A percentile compares a stretch with the other conserved stretches of the same genome.
phyloP scores from a whole-genome alignment of 306 rosid genomes.

The Senna siamea region DNA sequence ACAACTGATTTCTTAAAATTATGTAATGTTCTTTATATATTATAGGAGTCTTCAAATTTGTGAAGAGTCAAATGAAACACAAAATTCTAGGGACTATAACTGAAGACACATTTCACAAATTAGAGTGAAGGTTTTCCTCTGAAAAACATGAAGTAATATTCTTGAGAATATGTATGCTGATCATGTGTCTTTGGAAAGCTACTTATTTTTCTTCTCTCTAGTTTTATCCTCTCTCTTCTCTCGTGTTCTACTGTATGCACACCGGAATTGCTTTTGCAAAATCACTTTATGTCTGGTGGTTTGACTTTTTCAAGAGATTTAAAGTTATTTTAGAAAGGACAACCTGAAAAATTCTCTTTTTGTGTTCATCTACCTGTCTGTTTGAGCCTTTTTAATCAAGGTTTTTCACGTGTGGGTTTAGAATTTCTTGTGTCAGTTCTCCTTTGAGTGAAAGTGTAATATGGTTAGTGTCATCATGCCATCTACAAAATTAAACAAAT shows the following conservation, averaged over 20 bases:
- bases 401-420: neutral
- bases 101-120: constrained; percentile 25
- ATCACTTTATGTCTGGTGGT: neutral
- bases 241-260: neutral
- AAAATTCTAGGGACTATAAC: neutral
- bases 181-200: constrained; percentile 21
- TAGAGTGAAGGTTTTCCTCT: neutral
- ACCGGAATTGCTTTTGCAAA: neutral
- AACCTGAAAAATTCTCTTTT: neutral
- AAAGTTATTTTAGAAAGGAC: too few relatives aligned
- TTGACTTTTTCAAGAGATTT: constrained; percentile 25
- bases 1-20: neutral
- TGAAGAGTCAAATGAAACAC: neutral
- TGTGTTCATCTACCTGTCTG: constrained; percentile 6
- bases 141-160: constrained; percentile 14
- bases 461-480: constrained; percentile 12
- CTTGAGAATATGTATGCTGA: constrained; percentile 6
- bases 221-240: neutral
- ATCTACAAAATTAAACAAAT: constrained; percentile 21
- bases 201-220: constrained; percentile 13
- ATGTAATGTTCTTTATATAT: neutral
- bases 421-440: constrained; percentile 16
- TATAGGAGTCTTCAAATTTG: neutral
- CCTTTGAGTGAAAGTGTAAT: constrained; percentile 2
- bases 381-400: neutral